These are phyloP conservation scores for Pterocarpus santalinus DNA, from an alignment of 306 rosid species.

Conservation along the genomic window DNA sequence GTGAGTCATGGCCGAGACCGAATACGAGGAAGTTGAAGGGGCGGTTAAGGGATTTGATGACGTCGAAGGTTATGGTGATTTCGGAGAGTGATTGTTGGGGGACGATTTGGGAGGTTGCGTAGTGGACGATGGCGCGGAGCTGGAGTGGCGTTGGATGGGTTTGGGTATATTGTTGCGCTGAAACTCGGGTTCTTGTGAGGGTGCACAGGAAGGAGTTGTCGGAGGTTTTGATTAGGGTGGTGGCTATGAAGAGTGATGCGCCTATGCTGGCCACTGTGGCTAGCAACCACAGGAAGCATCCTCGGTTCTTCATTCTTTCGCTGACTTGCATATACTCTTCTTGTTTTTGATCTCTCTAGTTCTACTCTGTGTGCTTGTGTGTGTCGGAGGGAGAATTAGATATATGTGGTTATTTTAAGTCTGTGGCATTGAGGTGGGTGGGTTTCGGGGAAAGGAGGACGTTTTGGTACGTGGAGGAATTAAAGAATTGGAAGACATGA, in stretches of 20 bases:
- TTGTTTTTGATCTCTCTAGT: background rate
- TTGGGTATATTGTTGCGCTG: background rate
- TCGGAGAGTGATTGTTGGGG: conserved; percentile 76
- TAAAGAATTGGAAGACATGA: background rate
- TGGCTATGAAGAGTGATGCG: conserved; percentile 52
- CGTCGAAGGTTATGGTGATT: conserved; percentile 64
- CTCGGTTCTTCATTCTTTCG: conserved; percentile 50
- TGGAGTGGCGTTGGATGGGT: conserved; percentile 41
- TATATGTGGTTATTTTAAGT: no score
- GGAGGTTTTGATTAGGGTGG: conserved; percentile 45
- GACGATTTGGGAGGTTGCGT: conserved; percentile 68
- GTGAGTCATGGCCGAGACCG: conserved; percentile 85
- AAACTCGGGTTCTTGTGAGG: background rate
- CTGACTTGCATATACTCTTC: conserved; percentile 20
- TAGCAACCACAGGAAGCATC: conserved; percentile 25
- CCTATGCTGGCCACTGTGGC: conserved; percentile 52
- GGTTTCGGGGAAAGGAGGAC: no score
- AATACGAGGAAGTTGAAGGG: conserved; percentile 79
- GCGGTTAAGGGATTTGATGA: conserved; percentile 58
- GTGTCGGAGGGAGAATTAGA: background rate
- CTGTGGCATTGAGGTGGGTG: background rate
- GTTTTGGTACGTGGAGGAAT: background rate
- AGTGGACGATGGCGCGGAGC: conserved; percentile 72
- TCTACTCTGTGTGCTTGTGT: no score
- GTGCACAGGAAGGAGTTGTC: conserved; percentile 59